Base-by-base conservation (phyloP, 2,329 filamentous ascomycete species). In the Aureobasidium sp. region DNA sequence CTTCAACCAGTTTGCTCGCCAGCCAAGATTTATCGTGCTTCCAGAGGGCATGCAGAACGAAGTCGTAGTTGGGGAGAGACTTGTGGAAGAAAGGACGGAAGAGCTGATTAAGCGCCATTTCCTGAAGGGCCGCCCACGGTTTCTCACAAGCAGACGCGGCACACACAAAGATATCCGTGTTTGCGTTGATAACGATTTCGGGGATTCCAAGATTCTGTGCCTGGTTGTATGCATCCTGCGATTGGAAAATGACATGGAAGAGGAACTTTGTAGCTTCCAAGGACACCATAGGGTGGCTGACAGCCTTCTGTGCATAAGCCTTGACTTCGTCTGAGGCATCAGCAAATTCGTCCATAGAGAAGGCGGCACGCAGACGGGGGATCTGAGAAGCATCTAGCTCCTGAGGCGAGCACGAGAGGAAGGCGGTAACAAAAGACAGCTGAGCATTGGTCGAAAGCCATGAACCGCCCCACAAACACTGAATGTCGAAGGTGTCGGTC, bases 1-100 rank as follows among this genome's bases (percentile, higher is more conserved):
- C 83, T 63, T 91, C 87, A 45, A 93, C 85, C 37, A 99, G 84
- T 63, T 89, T 86, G 66, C 87, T 84, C 11, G 87, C 87, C 17
- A 97, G 89, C 88, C 91, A 97, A 22, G 87, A 83, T 67, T 87
- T 89, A 71, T 97, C 91, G 71, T 94, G 91, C 67, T 88, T 87
- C 92, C 93, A 97, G 6, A 96, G 78, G 63, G 91, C 92, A 71
- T 96, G 88, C 62, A 99, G 83, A 15, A 96, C 93, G 66, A 97
- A 95, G 67, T 92, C 87, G 72, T 90, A 89, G 61, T 92, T 85
- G 5, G 87, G 82, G 12, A 91, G 86, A 62, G 86, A 84, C 73
- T 92, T 92, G 70, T 87, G 83, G 31, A 97, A 80, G 71, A 96
- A 97, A 12, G 89, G 88, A 57, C 90, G 87, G 68, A 97, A 93